Conservation (phyloP, 805 yeast genomes). For the Nadsonia fulvescens region DNA sequence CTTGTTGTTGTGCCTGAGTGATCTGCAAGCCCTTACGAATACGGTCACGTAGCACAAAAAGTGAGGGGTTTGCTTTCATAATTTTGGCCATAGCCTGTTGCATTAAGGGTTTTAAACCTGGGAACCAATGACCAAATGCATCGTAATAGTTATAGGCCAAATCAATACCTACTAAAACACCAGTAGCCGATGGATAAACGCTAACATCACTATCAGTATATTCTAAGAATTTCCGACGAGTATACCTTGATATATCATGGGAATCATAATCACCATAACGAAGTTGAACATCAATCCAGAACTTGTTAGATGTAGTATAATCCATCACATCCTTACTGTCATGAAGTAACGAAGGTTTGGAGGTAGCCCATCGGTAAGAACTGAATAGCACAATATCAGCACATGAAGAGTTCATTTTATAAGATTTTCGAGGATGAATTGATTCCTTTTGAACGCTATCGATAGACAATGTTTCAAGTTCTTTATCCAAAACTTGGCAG, state of each 20-base stretch:
- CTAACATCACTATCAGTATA: constrained; percentile 78
- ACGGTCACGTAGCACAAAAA: constrained; percentile 81
- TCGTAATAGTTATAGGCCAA: constrained; percentile 91
- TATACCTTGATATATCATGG: constrained; percentile 86
- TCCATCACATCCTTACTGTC: constrained; percentile 50
- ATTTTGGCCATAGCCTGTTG: constrained; percentile 86
- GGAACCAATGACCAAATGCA: constrained; percentile 95
- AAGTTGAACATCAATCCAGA: constrained; percentile 90
- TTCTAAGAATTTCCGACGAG: constrained; percentile 82
- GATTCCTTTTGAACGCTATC: constrained; percentile 80
- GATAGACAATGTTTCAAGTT: constrained; percentile 64
- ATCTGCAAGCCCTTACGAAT: constrained; percentile 85
- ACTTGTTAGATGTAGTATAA: constrained; percentile 39
- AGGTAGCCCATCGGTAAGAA: constrained; percentile 62
- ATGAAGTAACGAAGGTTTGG: constrained; percentile 57
- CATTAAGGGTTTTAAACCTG: constrained; percentile 77
- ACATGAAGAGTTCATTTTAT: constrained; percentile 88
- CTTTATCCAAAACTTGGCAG: constrained; percentile 81
- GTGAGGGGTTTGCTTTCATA: constrained; percentile 87
- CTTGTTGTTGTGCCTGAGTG: constrained; percentile 86
- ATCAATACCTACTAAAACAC: constrained; percentile 79
- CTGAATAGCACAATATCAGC: constrained; percentile 77
- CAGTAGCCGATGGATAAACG: constrained; percentile 84
- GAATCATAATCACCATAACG: constrained; percentile 96
- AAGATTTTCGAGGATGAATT: constrained; percentile 92